Evolutionary conservation across 2,329 filamentous ascomycete genomes (phyloP), one percentile per base, ranked within the genome.

Genomic region (Phialophora verrucosa): DNA sequence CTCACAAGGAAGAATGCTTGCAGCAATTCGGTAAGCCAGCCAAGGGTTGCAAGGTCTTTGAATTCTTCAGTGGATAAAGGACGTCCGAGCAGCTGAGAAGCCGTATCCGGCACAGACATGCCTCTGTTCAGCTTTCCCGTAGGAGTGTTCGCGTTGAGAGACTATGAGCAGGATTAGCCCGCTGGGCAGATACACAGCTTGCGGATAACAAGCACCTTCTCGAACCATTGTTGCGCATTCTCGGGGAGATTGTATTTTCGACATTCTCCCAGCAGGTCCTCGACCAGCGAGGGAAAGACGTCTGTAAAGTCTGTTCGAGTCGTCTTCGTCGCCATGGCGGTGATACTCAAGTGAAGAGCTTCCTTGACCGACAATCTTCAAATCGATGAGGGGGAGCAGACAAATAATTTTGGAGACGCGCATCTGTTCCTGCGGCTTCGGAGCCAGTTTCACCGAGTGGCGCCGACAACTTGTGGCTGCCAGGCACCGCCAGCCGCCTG

Each of bases 71-170:
- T 85, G 71, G 83, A 87, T 71, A 98, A 88, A 63, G 90, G 83
- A 73, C 85, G 82, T 75, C 87, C 84, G 76, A 93, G 87, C 70
- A 98, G 88, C 74, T 95, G 84, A 71, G 92, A 90, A 71, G 90
- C 89, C 55, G 93, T 95, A 82, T 99, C 95, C 72, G 95, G 90
- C 67, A 98, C 94, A 56, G 93, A 98, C 88, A 99, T 96, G 82
- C 95, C 95, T 76, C 95, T 92, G 83, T 99, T 99, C 84, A 93
- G 97, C 85, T 99, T 99, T 77, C 95, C 95, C 73, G 95, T 95
- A 62, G 95, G 83, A 6, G 92, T 88, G 82, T 99, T 99, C 82
- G 88, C 85, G 77, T 93, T 87, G 75, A 98, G 86, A 69, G 86
- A 90, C 92, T 97, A 74, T 35, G 11, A 32, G 20, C 12, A 35